Conservation (phyloP, 768 basidiomycete species). For the Cystobasidium ongulense region DNA sequence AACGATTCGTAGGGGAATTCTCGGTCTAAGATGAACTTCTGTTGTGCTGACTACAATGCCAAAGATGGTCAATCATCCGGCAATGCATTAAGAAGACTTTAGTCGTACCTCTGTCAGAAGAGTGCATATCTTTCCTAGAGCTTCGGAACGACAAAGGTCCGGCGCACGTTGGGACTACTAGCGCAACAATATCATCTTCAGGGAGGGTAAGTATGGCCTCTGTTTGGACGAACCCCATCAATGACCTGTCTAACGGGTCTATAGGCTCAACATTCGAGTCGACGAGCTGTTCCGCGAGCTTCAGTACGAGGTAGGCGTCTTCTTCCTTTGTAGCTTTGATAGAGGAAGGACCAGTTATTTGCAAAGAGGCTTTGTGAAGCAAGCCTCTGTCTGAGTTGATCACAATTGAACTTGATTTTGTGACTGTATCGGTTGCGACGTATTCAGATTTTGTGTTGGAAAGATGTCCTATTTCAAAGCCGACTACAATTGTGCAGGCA, state of each 20-base stretch:
- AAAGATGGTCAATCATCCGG: too few relatives aligned
- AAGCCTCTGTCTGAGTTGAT: background rate
- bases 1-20: background rate
- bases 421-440: background rate
- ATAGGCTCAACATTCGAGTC: background rate
- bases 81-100: too few relatives aligned
- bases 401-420: background rate
- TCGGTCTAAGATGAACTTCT: background rate
- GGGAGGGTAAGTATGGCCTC: background rate
- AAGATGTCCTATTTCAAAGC: background rate
- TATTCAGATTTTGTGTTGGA: background rate
- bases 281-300: background rate
- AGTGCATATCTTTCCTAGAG: background rate
- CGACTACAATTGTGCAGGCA: background rate
- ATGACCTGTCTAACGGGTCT: background rate
- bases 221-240: background rate
- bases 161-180: background rate
- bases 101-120: background rate
- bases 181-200: background rate
- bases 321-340: background rate
- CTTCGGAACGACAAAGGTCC: background rate
- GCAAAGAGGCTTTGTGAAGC: background rate
- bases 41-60: constrained; percentile 1
- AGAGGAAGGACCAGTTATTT: background rate
- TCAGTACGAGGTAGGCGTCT: background rate